Percentiles rank a stretch among this genome's conserved stretches.
Evolutionary conservation across 148 eudicot genomes (phyloP).

Genomic region (Chenopodium quinoa): DNA sequence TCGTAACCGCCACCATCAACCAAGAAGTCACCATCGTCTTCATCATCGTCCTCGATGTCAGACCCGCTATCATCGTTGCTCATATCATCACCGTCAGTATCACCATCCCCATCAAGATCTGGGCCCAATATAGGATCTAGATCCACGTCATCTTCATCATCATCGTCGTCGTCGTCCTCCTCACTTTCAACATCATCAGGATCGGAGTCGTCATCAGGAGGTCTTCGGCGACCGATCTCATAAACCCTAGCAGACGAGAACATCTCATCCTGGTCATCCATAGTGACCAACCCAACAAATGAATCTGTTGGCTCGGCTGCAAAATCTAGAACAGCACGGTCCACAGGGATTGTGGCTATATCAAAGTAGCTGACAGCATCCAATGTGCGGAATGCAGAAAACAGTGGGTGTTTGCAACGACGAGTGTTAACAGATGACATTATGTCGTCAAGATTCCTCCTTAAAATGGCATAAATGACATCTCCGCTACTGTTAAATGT

Average conservation of each 20-base stretch:
- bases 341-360: conserved; percentile 84
- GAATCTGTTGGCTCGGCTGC: conserved; percentile 89
- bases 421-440: conserved; percentile 69
- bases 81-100: conserved; percentile 59
- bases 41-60: conserved; percentile 64
- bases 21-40: conserved; percentile 67
- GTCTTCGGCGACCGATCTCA: conserved; percentile 86
- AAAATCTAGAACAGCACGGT: conserved; percentile 85
- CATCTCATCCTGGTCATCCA: conserved; percentile 91
- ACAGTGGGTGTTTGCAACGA: conserved; percentile 79
- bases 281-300: conserved; percentile 73
- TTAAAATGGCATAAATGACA: conserved; percentile 77
- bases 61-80: conserved; percentile 54
- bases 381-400: conserved; percentile 82
- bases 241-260: conserved; percentile 82
- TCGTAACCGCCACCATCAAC: conserved; percentile 47
- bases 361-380: conserved; percentile 88
- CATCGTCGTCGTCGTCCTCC: conserved; percentile 70
- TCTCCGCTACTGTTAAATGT: conserved; percentile 86
- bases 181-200: conserved; percentile 91
- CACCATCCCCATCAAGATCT: conserved; percentile 58
- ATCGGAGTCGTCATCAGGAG: conserved; percentile 91
- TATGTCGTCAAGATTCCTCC: conserved; percentile 82
- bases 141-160: conserved; percentile 70
- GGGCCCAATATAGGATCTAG: conserved; percentile 52